Evolutionary conservation across 1,284 basidiomycete species (phyloP).

Genomic region (Ceratobasidium sp.): DNA sequence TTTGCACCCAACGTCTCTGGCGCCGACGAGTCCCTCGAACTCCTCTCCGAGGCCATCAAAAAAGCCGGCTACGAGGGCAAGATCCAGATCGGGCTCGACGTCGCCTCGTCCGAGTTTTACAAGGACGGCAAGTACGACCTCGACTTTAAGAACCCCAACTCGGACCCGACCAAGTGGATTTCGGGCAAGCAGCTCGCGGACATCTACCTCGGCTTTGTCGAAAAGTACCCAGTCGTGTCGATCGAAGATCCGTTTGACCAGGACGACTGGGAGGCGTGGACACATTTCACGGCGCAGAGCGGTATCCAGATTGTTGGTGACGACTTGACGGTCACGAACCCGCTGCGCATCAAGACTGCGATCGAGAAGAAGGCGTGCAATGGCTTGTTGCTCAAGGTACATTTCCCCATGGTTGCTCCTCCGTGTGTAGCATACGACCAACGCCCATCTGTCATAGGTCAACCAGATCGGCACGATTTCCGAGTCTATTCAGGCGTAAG

Average conservation of each 20-base stretch:
- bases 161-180: slow-evolving; percentile 96
- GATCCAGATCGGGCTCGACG: slow-evolving; percentile 98
- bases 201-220: slow-evolving; percentile 83
- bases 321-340: slow-evolving; percentile 99
- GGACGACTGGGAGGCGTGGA: slow-evolving; percentile 99
- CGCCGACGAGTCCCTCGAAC: slow-evolving; percentile 96
- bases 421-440: background rate
- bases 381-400: slow-evolving; percentile 93
- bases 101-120: slow-evolving; percentile 99
- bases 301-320: slow-evolving; percentile 95
- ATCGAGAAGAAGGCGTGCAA: slow-evolving; percentile 99
- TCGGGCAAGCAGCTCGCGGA: slow-evolving; percentile 91
- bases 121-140: slow-evolving; percentile 99
- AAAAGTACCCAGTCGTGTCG: slow-evolving; percentile 95
- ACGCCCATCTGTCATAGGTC: slow-evolving; percentile 57
- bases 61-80: slow-evolving; percentile 98
- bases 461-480: slow-evolving; percentile 99
- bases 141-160: slow-evolving; percentile 99
- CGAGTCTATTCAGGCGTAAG: slow-evolving; percentile 94
- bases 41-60: slow-evolving; percentile 94
- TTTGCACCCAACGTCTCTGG: slow-evolving; percentile 98
- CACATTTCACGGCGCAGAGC: slow-evolving; percentile 81
- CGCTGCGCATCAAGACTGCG: slow-evolving; percentile 95
- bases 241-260: slow-evolving; percentile 99
- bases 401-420: slow-evolving; percentile 34